phyloP scores from a whole-genome alignment of 805 yeast genomes.

The Metschnikowia cubensis region DNA sequence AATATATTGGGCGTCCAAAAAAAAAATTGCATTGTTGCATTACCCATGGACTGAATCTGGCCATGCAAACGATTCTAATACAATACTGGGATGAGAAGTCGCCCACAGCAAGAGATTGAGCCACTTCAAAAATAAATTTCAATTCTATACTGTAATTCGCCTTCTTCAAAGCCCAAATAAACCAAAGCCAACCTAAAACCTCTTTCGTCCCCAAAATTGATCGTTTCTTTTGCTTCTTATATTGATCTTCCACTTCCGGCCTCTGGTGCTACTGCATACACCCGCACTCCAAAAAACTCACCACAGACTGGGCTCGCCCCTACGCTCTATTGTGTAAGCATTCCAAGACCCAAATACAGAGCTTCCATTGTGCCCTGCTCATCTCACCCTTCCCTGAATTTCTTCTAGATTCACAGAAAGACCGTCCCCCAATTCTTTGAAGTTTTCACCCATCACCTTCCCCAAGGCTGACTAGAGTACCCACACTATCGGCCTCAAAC shows the following conservation, averaged over 20 bases:
- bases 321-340: constrained; percentile 3
- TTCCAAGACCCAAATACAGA: not conserved
- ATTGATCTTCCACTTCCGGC: not conserved
- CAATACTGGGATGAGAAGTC: not conserved
- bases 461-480: not conserved
- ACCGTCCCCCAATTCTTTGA: not conserved
- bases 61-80: not conserved
- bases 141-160: not conserved
- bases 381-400: not conserved
- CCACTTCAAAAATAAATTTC: not conserved
- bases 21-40: not conserved
- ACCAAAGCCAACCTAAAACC: not conserved
- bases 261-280: constrained; percentile 1
- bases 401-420: not conserved
- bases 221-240: not conserved
- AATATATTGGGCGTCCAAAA: not conserved
- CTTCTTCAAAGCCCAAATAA: not conserved
- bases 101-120: not conserved
- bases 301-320: constrained; percentile 6
- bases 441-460: not conserved
- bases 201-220: no score
- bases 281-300: constrained; percentile 3
- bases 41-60: not conserved
- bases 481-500: not conserved
- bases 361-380: not conserved